Evolutionary conservation across 768 basidiomycete genomes (phyloP), one percentile per base, ranked within the genome.

Genomic region (Termitomyces sp.): DNA sequence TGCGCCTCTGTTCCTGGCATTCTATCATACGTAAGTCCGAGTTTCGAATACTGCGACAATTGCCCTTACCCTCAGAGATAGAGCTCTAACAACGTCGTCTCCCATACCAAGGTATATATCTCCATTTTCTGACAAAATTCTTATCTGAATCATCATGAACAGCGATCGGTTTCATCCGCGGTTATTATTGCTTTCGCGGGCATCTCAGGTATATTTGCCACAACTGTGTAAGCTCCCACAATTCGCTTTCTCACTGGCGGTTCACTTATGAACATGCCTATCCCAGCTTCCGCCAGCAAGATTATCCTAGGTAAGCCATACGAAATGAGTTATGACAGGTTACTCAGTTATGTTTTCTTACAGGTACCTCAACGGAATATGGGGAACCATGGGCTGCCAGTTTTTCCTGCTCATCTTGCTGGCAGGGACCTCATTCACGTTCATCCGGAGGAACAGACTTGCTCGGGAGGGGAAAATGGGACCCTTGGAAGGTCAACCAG

Each of bases 131-230:
- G 11, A 16, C 1, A 47, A 21, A 6, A 29, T 29, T 7, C 1
- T 45, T 27, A 12, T 21, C 8, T 23, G 23, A 17, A 1, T 35
- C 2, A 49, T 14, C 3, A 16, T 11, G 25, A 14, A 43, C 29
- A 68, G 65, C 73, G 77, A 46, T 66, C 76, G 8, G 74, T 77
- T 6, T 71, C 71, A n/a, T 75, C 71, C 10, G 74, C 72, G 2
- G 56, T 69, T 29, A 71, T 72, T 46, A 66, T 73, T 37, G 64
- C 68, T 0, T 68, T 72, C 54, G 73, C 72, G 32, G 75, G 75
- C 25, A 66, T 76, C 27, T 73, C 74, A 12, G 74, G 75, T 38
- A 73, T 76, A 55, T 64, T 75, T 31, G 71, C 73, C 5, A 73
- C 73, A 5, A 72, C 69, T 27, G 71, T 73, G 54, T 77, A 62